Conservation (phyloP, 768 basidiomycete species). For the Suillus fuscotomentosus region DNA sequence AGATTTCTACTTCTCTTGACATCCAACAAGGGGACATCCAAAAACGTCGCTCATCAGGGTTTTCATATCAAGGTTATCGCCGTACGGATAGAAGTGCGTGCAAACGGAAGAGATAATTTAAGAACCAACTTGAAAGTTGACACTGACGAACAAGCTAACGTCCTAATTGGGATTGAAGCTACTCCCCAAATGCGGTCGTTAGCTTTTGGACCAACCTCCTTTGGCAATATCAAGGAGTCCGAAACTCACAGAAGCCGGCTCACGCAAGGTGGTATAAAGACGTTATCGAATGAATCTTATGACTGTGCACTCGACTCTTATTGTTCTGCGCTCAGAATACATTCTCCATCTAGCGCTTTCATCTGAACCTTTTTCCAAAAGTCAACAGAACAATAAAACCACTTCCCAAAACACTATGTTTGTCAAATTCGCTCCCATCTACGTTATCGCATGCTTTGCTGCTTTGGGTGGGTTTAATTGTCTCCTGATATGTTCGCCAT, state of each 20-base stretch:
- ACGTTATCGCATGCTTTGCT: slow-evolving; percentile 26
- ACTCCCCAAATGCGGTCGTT: slow-evolving; percentile 20
- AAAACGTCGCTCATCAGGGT: slow-evolving; percentile 7
- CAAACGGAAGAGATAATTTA: neutral
- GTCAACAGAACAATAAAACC: slow-evolving; percentile 27
- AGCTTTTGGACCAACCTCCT: slow-evolving; percentile 17
- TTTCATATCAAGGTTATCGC: neutral
- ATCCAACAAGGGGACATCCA: slow-evolving; percentile 22
- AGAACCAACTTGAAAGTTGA: neutral
- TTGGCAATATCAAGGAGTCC: slow-evolving; percentile 26
- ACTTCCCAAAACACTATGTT: slow-evolving; percentile 22
- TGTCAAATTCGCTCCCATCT: slow-evolving; percentile 26
- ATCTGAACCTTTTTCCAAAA: neutral
- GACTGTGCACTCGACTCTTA: slow-evolving; percentile 26
- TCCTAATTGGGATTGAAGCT: slow-evolving; percentile 27
- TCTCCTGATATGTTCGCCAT: neutral
- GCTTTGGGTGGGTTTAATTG: slow-evolving; percentile 20
- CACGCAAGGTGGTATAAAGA: slow-evolving; percentile 25
- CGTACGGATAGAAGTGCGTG: neutral
- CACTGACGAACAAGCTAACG: slow-evolving; percentile 21
- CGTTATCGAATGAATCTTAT: neutral
- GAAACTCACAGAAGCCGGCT: neutral
- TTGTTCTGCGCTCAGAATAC: slow-evolving; percentile 25
- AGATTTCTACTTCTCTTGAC: neutral
- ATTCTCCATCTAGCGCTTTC: slow-evolving; percentile 5